Conservation (phyloP, 495 filamentous ascomycete species). For the Tuber melanosporum region DNA sequence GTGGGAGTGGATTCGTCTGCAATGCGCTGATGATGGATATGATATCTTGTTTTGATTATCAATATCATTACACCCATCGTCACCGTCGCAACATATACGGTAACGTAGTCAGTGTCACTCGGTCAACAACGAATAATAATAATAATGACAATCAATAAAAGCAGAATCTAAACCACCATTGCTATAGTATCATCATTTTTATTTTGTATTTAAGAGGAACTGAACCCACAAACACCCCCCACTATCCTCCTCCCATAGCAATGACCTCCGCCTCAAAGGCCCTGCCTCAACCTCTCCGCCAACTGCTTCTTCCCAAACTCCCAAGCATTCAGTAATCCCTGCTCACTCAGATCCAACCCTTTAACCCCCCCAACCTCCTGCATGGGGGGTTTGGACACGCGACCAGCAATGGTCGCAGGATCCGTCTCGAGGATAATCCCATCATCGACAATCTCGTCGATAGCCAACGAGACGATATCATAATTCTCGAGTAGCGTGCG, state of each 20-base stretch:
- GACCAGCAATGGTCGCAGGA: conserved; percentile 79
- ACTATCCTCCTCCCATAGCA: background rate
- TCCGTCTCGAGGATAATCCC: conserved; percentile 96
- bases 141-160: too few relatives aligned
- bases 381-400: conserved; percentile 84
- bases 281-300: conserved; percentile 82
- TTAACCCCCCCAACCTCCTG: conserved; percentile 83
- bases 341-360: conserved; percentile 90
- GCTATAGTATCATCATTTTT: background rate
- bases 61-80: background rate
- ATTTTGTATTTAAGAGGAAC: background rate
- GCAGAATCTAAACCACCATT: background rate
- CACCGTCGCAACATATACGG: too few relatives aligned
- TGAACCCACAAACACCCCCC: background rate
- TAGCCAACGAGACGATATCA: conserved; percentile 80
- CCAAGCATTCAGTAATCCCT: conserved; percentile 90
- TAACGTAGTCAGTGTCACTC: too few relatives aligned
- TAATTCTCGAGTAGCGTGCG: conserved; percentile 97
- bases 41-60: background rate
- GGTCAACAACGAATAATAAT: too few relatives aligned
- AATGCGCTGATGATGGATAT: background rate
- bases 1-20: too few relatives aligned
- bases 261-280: conserved; percentile 24
- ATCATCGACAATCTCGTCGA: conserved; percentile 95
- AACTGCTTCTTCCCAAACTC: conserved; percentile 90